Evolutionary conservation across 371 early-diverging fungal species (phyloP).

Genomic region (Lichtheimia hyalospora): DNA sequence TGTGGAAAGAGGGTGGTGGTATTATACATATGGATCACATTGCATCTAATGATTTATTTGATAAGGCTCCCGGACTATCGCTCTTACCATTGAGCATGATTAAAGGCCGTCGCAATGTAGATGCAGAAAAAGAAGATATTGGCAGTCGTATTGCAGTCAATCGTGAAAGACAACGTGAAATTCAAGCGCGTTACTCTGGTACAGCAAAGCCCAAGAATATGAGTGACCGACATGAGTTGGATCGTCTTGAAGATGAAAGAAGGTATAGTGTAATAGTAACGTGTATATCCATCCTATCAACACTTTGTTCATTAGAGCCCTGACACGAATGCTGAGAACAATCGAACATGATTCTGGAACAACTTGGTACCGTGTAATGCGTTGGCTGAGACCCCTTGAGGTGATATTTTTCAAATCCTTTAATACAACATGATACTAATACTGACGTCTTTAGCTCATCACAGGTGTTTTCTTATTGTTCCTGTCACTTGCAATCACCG

Average conservation of each 20-base stretch:
- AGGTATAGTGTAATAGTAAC: conserved; percentile 22
- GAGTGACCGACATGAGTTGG: conserved; percentile 43
- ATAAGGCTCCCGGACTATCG: conserved; percentile 59
- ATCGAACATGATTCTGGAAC: conserved; percentile 35
- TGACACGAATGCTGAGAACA: conserved; percentile 27
- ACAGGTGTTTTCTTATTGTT: conserved; percentile 33
- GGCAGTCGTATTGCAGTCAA: conserved; percentile 30
- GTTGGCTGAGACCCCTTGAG: conserved; percentile 40
- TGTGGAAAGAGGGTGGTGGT: conserved; percentile 2
- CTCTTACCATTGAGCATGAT: conserved; percentile 51
- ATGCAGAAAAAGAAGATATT: conserved; percentile 41
- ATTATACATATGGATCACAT: no score
- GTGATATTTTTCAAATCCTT: background rate
- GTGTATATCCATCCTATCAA: background rate
- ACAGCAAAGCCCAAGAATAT: conserved; percentile 25
- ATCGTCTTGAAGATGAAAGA: conserved; percentile 51
- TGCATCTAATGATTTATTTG: no score
- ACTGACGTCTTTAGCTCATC: background rate
- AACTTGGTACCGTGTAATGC: conserved; percentile 24
- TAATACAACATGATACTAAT: background rate
- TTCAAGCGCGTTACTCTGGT: conserved; percentile 38
- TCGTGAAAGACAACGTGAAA: conserved; percentile 43
- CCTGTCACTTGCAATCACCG: conserved; percentile 33
- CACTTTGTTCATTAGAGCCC: conserved; percentile 18
- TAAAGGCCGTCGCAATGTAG: conserved; percentile 38